Percentiles rank a stretch among this genome's conserved stretches.
Evolutionary conservation across 106 monocot genomes (phyloP).

Genomic region (Ottelia alismoides): DNA sequence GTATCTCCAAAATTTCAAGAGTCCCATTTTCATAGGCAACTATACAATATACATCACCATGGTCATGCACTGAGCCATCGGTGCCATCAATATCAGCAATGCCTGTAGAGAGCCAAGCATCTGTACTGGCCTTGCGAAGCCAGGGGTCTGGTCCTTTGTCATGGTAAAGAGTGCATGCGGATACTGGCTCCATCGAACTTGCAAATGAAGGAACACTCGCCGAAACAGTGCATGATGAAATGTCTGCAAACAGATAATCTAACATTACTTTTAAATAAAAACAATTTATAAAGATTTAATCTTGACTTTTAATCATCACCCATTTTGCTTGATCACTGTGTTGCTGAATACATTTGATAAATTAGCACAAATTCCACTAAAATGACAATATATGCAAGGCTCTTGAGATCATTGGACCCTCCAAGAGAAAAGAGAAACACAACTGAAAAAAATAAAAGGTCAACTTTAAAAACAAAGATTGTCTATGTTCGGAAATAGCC

Average conservation of each 20-base stretch:
- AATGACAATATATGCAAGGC: no score
- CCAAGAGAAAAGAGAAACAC: no score
- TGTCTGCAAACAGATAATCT: slow-evolving; percentile 66
- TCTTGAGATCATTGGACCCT: no score
- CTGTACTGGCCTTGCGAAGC: slow-evolving; percentile 82
- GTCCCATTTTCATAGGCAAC: slow-evolving; percentile 79
- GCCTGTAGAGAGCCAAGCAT: slow-evolving; percentile 97
- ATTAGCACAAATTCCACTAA: no score
- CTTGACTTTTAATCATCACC: no score
- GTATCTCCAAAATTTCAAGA: slow-evolving; percentile 82
- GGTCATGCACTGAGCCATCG: slow-evolving; percentile 61
- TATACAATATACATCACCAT: slow-evolving; percentile 83
- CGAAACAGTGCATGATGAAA: slow-evolving; percentile 57
- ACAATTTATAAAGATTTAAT: no score
- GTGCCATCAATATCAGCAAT: slow-evolving; percentile 65
- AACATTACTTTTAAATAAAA: no score
- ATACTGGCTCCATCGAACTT: slow-evolving; percentile 36
- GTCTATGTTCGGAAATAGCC: no score
- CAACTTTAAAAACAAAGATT: no score
- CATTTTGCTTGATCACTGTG: no score
- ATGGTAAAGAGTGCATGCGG: slow-evolving; percentile 84
- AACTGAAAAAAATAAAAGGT: no score
- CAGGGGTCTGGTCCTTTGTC: slow-evolving; percentile 90
- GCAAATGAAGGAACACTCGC: slow-evolving; percentile 31
- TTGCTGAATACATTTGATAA: no score